Evolutionary conservation across 2,329 filamentous ascomycete species (phyloP).

Genomic region (Ceratocystis ficicola): DNA sequence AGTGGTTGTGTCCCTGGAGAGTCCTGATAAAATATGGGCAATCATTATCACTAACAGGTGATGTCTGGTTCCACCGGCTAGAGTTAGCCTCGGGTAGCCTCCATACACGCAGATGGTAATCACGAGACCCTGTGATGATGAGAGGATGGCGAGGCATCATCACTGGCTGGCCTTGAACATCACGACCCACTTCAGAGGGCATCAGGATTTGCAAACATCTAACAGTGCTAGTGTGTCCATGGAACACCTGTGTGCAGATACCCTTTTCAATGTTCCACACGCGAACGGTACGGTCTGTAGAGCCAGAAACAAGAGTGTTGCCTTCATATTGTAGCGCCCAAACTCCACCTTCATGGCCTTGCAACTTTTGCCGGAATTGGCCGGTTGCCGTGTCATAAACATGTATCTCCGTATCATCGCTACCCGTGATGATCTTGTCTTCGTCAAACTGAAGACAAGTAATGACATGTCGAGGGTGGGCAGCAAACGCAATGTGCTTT

Average conservation of each 20-base stretch:
- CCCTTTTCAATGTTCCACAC: slow-evolving; percentile 97
- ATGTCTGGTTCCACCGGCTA: slow-evolving; percentile 64
- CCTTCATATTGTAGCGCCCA: slow-evolving; percentile 97
- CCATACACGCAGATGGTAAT: slow-evolving; percentile 91
- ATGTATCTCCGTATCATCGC: slow-evolving; percentile 94
- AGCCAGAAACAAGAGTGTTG: slow-evolving; percentile 88
- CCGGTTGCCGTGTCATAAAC: slow-evolving; percentile 97
- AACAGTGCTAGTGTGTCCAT: slow-evolving; percentile 94
- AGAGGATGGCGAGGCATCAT: slow-evolving; percentile 91
- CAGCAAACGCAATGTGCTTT: slow-evolving; percentile 80
- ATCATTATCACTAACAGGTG: slow-evolving; percentile 53
- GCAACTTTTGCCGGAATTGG: slow-evolving; percentile 65
- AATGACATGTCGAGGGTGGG: slow-evolving; percentile 90
- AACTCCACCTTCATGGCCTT: slow-evolving; percentile 91
- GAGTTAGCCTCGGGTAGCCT: slow-evolving; percentile 73
- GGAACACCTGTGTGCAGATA: slow-evolving; percentile 86
- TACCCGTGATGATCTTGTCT: slow-evolving; percentile 95
- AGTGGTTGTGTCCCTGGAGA: slow-evolving; percentile 77
- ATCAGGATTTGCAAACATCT: slow-evolving; percentile 90
- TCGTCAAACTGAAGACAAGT: slow-evolving; percentile 96
- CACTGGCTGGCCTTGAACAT: slow-evolving; percentile 57
- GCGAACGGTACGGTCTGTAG: slow-evolving; percentile 93
- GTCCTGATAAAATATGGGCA: slow-evolving; percentile 92
- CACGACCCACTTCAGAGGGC: slow-evolving; percentile 64
- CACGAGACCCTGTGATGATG: slow-evolving; percentile 93